These are phyloP conservation scores for Ascochyta fabae DNA, from an alignment of 2,329 filamentous ascomycete species.

Conservation along the genomic window DNA sequence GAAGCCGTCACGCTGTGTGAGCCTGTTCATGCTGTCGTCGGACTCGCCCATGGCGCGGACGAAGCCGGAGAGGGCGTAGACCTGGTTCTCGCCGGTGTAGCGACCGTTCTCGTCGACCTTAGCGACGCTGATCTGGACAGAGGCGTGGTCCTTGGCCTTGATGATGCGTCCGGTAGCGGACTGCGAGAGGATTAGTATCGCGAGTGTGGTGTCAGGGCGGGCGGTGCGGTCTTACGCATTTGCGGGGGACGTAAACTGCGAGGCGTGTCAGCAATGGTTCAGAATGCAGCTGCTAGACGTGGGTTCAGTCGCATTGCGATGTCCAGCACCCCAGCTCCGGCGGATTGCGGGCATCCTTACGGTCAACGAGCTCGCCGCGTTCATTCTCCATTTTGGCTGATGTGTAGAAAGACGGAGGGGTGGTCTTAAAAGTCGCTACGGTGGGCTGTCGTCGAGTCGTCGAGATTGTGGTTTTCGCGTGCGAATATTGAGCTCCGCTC, in stretches of 20 bases:
- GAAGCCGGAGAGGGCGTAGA: conserved; percentile 97
- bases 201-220: conserved; percentile 5
- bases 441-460: conserved; percentile 28
- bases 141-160: conserved; percentile 99
- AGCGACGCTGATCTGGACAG: conserved; percentile 94
- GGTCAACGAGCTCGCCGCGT: conserved; percentile 98
- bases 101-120: conserved; percentile 99
- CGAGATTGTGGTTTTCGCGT: conserved; percentile 21
- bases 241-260: conserved; percentile 42
- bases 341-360: conserved; percentile 23
- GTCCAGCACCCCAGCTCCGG: neutral
- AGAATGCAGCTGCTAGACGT: neutral
- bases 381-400: conserved; percentile 95
- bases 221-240: conserved; percentile 50
- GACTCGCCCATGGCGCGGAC: conserved; percentile 97
- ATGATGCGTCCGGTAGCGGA: conserved; percentile 81
- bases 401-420: conserved; percentile 35
- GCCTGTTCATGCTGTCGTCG: conserved; percentile 94
- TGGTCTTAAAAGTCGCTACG: conserved; percentile 34
- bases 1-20: conserved; percentile 94
- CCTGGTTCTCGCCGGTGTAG: conserved; percentile 95
- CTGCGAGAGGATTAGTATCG: conserved; percentile 34
- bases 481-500: conserved; percentile 12
- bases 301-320: conserved; percentile 13
- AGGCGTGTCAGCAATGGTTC: conserved; percentile 24